Conservation (phyloP, 2,329 filamentous ascomycete genomes). For the Blastomyces silverae region DNA sequence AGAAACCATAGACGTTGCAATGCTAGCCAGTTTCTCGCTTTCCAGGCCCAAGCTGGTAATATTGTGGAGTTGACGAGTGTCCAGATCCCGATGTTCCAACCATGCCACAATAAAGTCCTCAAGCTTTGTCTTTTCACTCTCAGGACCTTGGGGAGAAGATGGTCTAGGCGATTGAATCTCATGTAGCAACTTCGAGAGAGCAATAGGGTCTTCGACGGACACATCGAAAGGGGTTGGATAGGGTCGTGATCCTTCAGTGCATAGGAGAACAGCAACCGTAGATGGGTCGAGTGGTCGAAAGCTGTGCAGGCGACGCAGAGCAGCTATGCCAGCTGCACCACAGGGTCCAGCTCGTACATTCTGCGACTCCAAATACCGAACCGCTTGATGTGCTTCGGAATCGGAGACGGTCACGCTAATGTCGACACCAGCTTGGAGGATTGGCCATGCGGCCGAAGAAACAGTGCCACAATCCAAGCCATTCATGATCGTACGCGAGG, state of each 20-base stretch:
- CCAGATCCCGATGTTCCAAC: conserved; percentile 48
- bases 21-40: background rate
- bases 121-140: conserved; percentile 44
- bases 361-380: conserved; percentile 46
- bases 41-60: background rate
- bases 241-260: conserved; percentile 56
- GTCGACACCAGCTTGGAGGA: conserved; percentile 54
- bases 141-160: conserved; percentile 33
- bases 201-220: conserved; percentile 38
- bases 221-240: conserved; percentile 46
- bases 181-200: conserved; percentile 43
- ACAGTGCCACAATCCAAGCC: conserved; percentile 68
- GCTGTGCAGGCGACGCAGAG: conserved; percentile 47
- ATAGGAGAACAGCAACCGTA: conserved; percentile 59
- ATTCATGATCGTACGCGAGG: conserved; percentile 61
- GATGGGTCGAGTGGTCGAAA: conserved; percentile 36
- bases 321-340: conserved; percentile 52
- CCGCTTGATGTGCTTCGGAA: conserved; percentile 54
- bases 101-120: conserved; percentile 46
- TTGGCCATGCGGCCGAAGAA: conserved; percentile 58
- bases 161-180: conserved; percentile 48
- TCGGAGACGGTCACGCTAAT: conserved; percentile 56
- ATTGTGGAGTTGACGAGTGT: conserved; percentile 23
- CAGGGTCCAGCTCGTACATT: conserved; percentile 55
- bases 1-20: conserved; percentile 5